phyloP scores from a whole-genome alignment of 2,329 filamentous ascomycete species.

The Aspergillus sp. region DNA sequence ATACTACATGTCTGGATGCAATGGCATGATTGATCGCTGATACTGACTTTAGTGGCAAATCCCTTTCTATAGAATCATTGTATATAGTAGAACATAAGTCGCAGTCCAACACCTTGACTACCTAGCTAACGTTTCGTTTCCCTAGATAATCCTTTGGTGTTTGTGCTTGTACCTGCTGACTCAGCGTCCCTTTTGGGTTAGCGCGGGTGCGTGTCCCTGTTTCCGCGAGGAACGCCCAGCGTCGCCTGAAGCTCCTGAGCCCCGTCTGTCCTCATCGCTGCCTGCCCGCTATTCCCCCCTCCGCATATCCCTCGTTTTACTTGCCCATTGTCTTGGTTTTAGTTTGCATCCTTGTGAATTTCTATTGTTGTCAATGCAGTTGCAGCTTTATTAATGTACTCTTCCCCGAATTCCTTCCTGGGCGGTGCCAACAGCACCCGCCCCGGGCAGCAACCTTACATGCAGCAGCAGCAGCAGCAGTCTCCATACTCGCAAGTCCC shows the following conservation, averaged over 20 bases:
- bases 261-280: slow-evolving; percentile 11
- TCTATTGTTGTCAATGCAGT: slow-evolving; percentile 23
- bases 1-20: slow-evolving; percentile 5
- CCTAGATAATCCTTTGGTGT: background rate
- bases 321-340: slow-evolving; percentile 9
- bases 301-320: slow-evolving; percentile 22
- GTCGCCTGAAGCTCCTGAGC: slow-evolving; percentile 26
- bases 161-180: background rate
- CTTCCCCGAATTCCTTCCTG: slow-evolving; percentile 81
- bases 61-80: background rate
- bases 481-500: slow-evolving; percentile 41
- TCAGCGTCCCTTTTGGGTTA: slow-evolving; percentile 18
- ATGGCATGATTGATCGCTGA: slow-evolving; percentile 1
- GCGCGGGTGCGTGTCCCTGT: slow-evolving; percentile 25
- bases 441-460: slow-evolving; percentile 61
- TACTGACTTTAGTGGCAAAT: background rate
- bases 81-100: background rate
- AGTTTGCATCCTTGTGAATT: background rate
- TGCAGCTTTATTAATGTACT: slow-evolving; percentile 68
- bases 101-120: background rate
- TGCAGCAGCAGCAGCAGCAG: slow-evolving; percentile 52
- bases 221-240: slow-evolving; percentile 18
- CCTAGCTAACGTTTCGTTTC: background rate
- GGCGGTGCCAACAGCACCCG: slow-evolving; percentile 75
- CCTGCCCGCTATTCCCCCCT: slow-evolving; percentile 22